Conservation (phyloP, 305 asterid species). For the Fraxinus sp. region DNA sequence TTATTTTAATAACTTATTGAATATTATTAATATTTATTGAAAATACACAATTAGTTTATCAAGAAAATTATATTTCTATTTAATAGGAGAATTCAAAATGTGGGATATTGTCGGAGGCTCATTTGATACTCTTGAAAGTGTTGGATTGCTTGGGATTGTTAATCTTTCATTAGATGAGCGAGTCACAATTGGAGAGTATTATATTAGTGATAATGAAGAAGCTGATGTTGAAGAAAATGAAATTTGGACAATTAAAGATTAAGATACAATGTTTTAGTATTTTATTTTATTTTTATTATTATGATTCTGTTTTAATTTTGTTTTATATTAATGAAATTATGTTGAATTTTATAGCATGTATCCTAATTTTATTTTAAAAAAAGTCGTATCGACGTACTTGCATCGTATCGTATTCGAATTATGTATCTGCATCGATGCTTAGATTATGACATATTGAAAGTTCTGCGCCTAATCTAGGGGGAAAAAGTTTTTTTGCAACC, state of each 20-base stretch:
- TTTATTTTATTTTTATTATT: neutral
- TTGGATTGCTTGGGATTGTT: neutral
- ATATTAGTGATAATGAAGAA: neutral
- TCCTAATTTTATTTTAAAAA: neutral
- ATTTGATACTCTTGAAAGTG: neutral
- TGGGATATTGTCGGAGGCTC: neutral
- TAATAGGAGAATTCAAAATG: neutral
- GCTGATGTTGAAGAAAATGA: neutral
- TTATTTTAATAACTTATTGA: neutral
- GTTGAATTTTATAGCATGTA: neutral
- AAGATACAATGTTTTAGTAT: neutral
- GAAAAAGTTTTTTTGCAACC: neutral
- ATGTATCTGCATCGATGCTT: neutral
- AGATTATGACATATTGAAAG: neutral
- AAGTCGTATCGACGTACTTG: neutral
- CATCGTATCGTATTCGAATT: neutral
- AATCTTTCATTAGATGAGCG: neutral
- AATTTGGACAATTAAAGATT: neutral
- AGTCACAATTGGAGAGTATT: neutral
- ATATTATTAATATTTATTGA: neutral
- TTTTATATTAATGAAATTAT: neutral
- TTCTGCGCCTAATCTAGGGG: neutral
- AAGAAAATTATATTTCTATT: neutral
- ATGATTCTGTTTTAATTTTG: neutral
- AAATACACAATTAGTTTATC: neutral